Evolutionary conservation across 768 basidiomycete genomes (phyloP), one percentile per base, ranked within the genome.

Genomic region (Phlebiopsis flavidoalba): DNA sequence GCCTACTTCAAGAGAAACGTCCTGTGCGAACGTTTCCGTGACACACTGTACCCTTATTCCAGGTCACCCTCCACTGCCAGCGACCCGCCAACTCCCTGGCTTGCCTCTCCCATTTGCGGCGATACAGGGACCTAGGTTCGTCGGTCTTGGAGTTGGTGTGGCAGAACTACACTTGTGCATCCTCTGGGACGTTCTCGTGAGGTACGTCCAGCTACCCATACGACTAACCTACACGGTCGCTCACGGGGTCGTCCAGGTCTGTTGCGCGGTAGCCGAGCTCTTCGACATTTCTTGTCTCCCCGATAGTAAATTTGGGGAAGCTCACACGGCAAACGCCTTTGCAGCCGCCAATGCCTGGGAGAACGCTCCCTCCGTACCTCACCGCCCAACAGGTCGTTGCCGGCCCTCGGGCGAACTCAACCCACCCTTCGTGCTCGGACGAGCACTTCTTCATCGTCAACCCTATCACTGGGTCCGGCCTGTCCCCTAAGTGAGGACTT

Each of bases 381-480:
- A 67, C 71, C 4, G 48, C 62, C 5, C 63, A 63, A 33, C 59
- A 65, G 11, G 37, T 72, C 22, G 65, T 68, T 31, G 14, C 46
- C 11, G 52, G n/a, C 40, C 53, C 63, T 40, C n/a, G n/a, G 66
- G 47, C 59, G 62, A 58, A 12, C 10, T 53, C 50, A 62, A 50
- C 8, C 26, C 63, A 8, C 58, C 70, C 19, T 7, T 67, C 48
- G 68, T 76, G 45, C 74, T 80, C 37, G 80, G 80, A 43, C 14
- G 76, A 83, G 61, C 85, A 88, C 64, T 86, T 80, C 75, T 89
- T 85, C 69, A 74, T 83, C 45, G 68, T 74, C 0, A 80, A 81
- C 68, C 73, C 79, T 4, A 64, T 75, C 57, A 71, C 76, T 5
- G 79, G 77, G 3, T 69, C 69, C 3, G 80, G 79, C 15, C 72